Evolutionary conservation across 352 stramenopile genomes (phyloP), one percentile per base, ranked within the genome.

Genomic region (Pythium brachiatum): DNA sequence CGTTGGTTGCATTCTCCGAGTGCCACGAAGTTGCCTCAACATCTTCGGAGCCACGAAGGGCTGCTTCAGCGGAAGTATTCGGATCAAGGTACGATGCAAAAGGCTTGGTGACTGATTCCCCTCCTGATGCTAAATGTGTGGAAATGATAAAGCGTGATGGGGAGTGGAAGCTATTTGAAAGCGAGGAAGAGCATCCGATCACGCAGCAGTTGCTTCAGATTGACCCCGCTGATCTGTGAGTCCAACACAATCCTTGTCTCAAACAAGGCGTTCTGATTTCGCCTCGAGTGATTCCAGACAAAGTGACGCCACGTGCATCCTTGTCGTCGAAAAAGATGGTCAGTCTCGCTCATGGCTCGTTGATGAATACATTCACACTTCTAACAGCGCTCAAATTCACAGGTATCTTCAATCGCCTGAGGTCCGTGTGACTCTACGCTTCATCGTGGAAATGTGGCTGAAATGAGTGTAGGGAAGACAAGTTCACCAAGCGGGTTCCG

Each of bases 281-380:
- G 29, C 9, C n/a, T 26, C 39, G 1, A 9, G n/a, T 3, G 5
- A 26, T 47, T 27, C 21, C 41, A 95, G 86, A 13, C 55, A 58
- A 60, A 90, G 78, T 48, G 73, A 88, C 57, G 91, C 94, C 23
- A 74, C 76, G 38, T 97, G 69, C 60, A 98, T 98, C 59, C 48
- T 98, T 7, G 88, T 98, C 3, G 79, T 98, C 38, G 95, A 98
- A 69, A 98, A 98, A 69, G 95, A 98, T 51, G 94, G 95, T 95
- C 9, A 9, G 29, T 34, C 5, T 68, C 1, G 47, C n/a, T 21
- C 25, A 23, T 18, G 16, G n/a, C 11, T 39, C 4, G 29, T 16
- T 8, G 48, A 21, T 20, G 6, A 16, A 21, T 8, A 20, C 36
- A 21, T 44, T 8, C 1, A 7, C 1, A 21, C 7, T 44, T 20